These are phyloP conservation scores for Wickerhamomyces sp. DNA, from an alignment of 1,139 yeast genomes.

Conservation along the genomic window DNA sequence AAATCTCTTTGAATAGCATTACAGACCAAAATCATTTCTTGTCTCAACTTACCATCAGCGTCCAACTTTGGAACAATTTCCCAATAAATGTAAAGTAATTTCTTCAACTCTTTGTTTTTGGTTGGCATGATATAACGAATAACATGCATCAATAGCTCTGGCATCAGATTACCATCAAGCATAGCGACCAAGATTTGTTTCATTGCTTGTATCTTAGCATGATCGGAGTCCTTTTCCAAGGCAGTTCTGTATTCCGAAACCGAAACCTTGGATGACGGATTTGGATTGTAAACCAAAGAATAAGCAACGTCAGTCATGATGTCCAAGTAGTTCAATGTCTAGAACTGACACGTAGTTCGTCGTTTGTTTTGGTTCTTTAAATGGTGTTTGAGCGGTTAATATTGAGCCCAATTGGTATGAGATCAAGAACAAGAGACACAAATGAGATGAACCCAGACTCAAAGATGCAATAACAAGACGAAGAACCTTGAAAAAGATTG, in stretches of 20 bases:
- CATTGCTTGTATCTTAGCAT: conserved; percentile 85
- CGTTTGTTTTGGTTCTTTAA: too few relatives aligned
- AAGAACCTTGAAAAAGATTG: too few relatives aligned
- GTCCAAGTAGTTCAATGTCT: too few relatives aligned
- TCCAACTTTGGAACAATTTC: conserved; percentile 94
- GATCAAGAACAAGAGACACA: neutral
- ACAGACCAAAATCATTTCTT: conserved; percentile 97
- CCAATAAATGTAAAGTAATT: conserved; percentile 93
- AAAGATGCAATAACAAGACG: too few relatives aligned
- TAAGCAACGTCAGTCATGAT: conserved; percentile 40
- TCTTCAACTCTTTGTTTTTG: conserved; percentile 83
- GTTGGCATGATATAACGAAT: conserved; percentile 98
- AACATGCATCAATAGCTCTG: conserved; percentile 94
- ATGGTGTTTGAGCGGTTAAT: too few relatives aligned
- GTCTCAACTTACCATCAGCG: conserved; percentile 85
- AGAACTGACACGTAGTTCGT: neutral
- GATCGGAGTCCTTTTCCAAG: conserved; percentile 88
- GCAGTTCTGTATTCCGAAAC: conserved; percentile 71
- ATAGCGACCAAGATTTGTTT: conserved; percentile 78
- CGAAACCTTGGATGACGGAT: conserved; percentile 65
- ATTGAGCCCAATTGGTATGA: neutral
- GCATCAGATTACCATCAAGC: conserved; percentile 91
- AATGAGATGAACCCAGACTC: neutral
- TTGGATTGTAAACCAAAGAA: conserved; percentile 71
- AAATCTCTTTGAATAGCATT: conserved; percentile 96